Percentiles rank a stretch among this genome's conserved stretches.
Conservation (phyloP, 1,284 basidiomycete species). For the Microstroma glucosiphilum region DNA sequence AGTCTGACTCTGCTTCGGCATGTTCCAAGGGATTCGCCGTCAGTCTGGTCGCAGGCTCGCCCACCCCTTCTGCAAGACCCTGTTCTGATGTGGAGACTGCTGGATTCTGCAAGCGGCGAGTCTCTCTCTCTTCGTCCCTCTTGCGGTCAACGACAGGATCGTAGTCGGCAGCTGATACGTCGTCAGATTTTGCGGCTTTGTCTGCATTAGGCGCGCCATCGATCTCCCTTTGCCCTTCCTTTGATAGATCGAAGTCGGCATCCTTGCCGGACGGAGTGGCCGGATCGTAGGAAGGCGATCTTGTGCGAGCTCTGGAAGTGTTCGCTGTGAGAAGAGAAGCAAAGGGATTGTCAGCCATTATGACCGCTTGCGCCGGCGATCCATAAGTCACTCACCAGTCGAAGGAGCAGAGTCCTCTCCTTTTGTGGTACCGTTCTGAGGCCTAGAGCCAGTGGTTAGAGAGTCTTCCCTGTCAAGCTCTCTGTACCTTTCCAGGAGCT, state of each 20-base stretch:
- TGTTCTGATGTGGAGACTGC: background rate
- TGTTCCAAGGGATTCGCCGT: background rate
- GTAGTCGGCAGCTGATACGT: slow-evolving; percentile 29
- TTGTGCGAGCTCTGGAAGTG: no score
- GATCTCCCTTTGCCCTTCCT: no score
- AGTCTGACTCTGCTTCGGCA: slow-evolving; percentile 25
- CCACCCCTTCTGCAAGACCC: background rate
- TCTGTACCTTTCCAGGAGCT: slow-evolving; percentile 23
- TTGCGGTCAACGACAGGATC: slow-evolving; percentile 23
- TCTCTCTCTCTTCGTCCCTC: slow-evolving; percentile 20
- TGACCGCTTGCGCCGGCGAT: no score
- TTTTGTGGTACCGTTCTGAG: background rate
- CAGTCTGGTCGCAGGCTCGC: background rate
- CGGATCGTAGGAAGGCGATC: no score
- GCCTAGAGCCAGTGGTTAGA: background rate
- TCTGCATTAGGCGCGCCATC: no score
- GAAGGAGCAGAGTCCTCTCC: slow-evolving; percentile 1
- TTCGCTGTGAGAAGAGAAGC: no score
- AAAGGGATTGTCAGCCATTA: slow-evolving; percentile 5
- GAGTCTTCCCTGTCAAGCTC: background rate
- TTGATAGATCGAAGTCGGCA: no score
- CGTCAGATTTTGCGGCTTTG: background rate
- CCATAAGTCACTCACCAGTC: background rate
- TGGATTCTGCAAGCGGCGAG: slow-evolving; percentile 1
- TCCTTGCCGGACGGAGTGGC: no score